phyloP scores from a whole-genome alignment of 129 eudicot genomes.

The Apium graveolens region DNA sequence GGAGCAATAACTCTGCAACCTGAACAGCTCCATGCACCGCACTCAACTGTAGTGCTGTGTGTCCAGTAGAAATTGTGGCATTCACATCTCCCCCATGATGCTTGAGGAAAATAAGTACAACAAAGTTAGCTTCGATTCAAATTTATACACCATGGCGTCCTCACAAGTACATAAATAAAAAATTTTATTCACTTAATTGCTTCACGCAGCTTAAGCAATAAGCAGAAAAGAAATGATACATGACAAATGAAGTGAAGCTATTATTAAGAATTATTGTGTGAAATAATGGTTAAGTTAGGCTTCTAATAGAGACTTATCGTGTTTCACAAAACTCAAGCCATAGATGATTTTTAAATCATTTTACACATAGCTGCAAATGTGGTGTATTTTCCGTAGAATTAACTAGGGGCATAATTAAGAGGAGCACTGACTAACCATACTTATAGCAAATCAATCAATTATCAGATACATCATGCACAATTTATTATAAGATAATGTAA shows the following conservation, averaged over 20 bases:
- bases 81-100: conserved; percentile 95
- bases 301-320: not conserved
- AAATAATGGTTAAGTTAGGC: not conserved
- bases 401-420: too few species aligned
- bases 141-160: not conserved
- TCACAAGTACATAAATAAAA: not conserved
- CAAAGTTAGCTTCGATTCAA: not conserved
- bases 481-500: too few species aligned
- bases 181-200: not conserved
- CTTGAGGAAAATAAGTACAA: conserved; percentile 9
- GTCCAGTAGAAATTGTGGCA: conserved; percentile 94
- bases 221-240: not conserved
- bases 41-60: conserved; percentile 98
- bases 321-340: not conserved
- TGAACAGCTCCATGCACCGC: conserved; percentile 91
- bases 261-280: not conserved
- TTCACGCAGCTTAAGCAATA: not conserved
- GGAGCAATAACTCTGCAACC: conserved; percentile 79
- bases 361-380: too few species aligned
- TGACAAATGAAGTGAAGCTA: not conserved
- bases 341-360: too few species aligned
- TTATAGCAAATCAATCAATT: too few species aligned
- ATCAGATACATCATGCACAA: too few species aligned
- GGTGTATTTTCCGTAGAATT: too few species aligned
- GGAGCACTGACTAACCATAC: too few species aligned